phyloP scores from a whole-genome alignment of 495 filamentous ascomycete genomes.

The Aspergillus steynii region DNA sequence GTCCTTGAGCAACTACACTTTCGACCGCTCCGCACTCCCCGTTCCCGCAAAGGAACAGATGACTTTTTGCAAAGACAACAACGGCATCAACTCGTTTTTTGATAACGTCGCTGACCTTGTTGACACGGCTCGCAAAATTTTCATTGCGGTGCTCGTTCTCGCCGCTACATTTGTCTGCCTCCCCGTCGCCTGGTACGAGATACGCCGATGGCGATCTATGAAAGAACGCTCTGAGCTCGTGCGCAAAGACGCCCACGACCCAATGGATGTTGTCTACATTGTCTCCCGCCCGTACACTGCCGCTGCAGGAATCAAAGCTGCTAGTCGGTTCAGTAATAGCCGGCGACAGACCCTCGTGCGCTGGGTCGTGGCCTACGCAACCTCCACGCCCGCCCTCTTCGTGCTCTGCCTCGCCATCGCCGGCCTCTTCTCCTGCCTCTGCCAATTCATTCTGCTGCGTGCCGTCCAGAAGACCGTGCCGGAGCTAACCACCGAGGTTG shows the following conservation, averaged over 20 bases:
- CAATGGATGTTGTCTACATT: conserved; percentile 88
- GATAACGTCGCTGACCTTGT: conserved; percentile 61
- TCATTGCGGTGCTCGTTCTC: conserved; percentile 69
- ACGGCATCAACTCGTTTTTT: conserved; percentile 86
- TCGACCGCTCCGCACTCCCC: conserved; percentile 75
- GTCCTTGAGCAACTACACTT: conserved; percentile 66
- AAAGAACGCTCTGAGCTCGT: conserved; percentile 67
- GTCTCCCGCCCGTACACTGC: conserved; percentile 76
- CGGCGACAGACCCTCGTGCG: conserved; percentile 70
- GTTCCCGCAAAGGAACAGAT: conserved; percentile 78
- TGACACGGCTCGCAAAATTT: conserved; percentile 64
- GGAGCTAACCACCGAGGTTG: conserved; percentile 71
- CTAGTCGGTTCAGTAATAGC: conserved; percentile 64
- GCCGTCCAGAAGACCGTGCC: conserved; percentile 75
- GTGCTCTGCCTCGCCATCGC: conserved; percentile 83
- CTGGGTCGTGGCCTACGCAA: conserved; percentile 87
- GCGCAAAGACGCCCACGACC: conserved; percentile 64
- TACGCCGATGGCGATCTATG: conserved; percentile 73
- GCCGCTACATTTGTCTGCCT: conserved; percentile 71
- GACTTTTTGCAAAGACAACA: conserved; percentile 84
- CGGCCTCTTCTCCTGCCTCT: conserved; percentile 80
- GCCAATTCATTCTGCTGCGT: conserved; percentile 77
- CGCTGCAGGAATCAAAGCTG: conserved; percentile 67
- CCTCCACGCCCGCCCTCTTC: conserved; percentile 81
- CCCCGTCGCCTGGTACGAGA: conserved; percentile 77